Evolutionary conservation across 371 early-diverging fungal genomes (phyloP).

Genomic region (Mortierella sp.): DNA sequence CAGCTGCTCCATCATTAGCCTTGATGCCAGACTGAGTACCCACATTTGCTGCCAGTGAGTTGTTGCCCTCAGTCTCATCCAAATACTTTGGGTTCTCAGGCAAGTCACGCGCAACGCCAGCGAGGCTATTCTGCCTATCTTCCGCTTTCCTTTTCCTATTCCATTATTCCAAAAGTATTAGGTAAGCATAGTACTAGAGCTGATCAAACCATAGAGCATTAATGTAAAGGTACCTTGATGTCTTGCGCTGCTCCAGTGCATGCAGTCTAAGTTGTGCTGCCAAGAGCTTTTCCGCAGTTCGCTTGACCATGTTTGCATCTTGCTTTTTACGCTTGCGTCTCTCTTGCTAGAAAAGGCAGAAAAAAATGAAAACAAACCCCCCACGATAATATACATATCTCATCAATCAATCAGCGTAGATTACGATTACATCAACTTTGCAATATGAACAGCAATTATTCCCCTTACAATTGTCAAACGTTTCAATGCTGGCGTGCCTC

Average conservation of each 20-base stretch:
- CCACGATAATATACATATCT: no score
- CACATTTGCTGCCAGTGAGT: not conserved
- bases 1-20: not conserved
- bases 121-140: constrained; percentile 14
- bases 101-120: constrained; percentile 35
- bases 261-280: constrained; percentile 79
- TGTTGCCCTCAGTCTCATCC: constrained; percentile 27
- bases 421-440: not conserved
- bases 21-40: not conserved
- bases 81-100: constrained; percentile 58
- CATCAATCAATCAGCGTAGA: not conserved
- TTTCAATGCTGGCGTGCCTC: constrained; percentile 90
- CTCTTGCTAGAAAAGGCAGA: constrained; percentile 63
- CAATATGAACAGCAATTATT: constrained; percentile 2
- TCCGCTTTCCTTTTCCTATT: constrained; percentile 43
- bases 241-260: constrained; percentile 64
- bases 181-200: not conserved
- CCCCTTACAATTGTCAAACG: constrained; percentile 76
- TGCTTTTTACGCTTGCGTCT: constrained; percentile 68
- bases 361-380: no score
- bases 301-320: constrained; percentile 65
- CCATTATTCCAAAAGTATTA: not conserved
- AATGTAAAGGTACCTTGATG: constrained; percentile 54
- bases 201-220: not conserved
- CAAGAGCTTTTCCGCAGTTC: constrained; percentile 88